A percentile compares a stretch with the other conserved stretches of the same genome.
Conservation (phyloP, 2,329 filamentous ascomycete species). For the Microcera coccophila region DNA sequence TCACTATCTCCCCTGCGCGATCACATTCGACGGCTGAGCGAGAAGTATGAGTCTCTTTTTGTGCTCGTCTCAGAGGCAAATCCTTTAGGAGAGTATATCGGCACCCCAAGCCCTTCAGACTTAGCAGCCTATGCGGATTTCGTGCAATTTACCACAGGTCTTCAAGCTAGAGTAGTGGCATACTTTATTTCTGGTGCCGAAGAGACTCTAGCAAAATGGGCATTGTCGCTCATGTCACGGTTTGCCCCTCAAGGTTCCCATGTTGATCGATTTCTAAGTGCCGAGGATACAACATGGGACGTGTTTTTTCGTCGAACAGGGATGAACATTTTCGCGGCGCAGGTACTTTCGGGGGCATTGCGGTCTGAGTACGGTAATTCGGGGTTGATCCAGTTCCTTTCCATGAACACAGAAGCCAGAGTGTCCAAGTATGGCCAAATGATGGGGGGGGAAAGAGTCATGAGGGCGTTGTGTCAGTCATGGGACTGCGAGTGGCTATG, state of each 20-base stretch:
- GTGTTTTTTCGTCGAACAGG: constrained; percentile 34
- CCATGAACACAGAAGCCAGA: constrained; percentile 27
- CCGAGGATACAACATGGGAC: constrained; percentile 41
- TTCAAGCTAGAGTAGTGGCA: constrained; percentile 38
- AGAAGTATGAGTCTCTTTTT: constrained; percentile 63
- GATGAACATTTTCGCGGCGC: constrained; percentile 36
- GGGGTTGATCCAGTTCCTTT: constrained; percentile 31
- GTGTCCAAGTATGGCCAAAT: constrained; percentile 21
- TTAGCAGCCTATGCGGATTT: constrained; percentile 47
- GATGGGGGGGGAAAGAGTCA: constrained; percentile 25
- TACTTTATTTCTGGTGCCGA: constrained; percentile 50
- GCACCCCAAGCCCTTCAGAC: constrained; percentile 39
- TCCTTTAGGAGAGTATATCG: constrained; percentile 38
- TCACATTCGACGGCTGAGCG: constrained; percentile 49
- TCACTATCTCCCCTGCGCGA: constrained; percentile 48
- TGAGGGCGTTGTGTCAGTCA: constrained; percentile 14
- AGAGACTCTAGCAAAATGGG: constrained; percentile 51
- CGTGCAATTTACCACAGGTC: constrained; percentile 43
- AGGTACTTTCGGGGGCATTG: constrained; percentile 29
- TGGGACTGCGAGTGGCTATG: constrained; percentile 14
- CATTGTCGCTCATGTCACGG: constrained; percentile 49
- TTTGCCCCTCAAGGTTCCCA: constrained; percentile 29
- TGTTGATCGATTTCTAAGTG: constrained; percentile 34
- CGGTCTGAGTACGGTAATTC: constrained; percentile 20
- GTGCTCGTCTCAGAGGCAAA: constrained; percentile 62